Base-by-base conservation (phyloP, 1,284 basidiomycete species). In the Pseudozyma sp. region DNA sequence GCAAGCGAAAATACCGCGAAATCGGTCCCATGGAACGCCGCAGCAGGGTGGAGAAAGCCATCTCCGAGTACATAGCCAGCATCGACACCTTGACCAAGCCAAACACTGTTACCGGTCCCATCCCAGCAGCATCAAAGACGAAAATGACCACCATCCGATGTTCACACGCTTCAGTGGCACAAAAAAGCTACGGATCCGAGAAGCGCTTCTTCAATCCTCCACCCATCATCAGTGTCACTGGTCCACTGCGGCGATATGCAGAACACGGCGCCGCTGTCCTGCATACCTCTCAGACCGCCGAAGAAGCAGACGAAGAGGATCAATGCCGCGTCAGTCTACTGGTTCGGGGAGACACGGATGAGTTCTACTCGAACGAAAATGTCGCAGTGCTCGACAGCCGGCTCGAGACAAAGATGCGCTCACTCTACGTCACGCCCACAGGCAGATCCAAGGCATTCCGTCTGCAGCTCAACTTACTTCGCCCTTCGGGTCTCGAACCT, bases 101-200 rank as follows among this genome's bases (percentile, higher is more conserved):
- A 33, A 67, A 66, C 47, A 49, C 54, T 4, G 72, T 75, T 44
- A 75, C 67, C 7, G 72, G 72, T 5, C 72, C 72, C 16, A 75
- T 75, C 35, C 33, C 49, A 30, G 55, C 72, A 5, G 52, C 54
- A 5, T 52, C 52, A 11, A 61, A 71, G 37, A 61, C 63, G 19
- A 73, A 72, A 35, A 77, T 78, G 72, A 94, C 93, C 46, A 94
- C 92, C 43, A 91, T 94, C 35, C 89, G 93, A 66, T 94, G 92
- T 79, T 86, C 93, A 39, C 92, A 94, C 77, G 92, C 93, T 34
- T 92, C 92, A 17, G 93, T 94, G 48, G 93, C 93, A 0, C 93
- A 94, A 86, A 94, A 94, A 85, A 94, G 92, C 9, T 94, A 94
- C 82, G 93, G 93, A 55, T 92, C 90, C 83, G 93, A 94, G 86